These are phyloP conservation scores for Diplodia intermedia DNA, from an alignment of 2,329 filamentous ascomycete genomes.

Conservation along the genomic window DNA sequence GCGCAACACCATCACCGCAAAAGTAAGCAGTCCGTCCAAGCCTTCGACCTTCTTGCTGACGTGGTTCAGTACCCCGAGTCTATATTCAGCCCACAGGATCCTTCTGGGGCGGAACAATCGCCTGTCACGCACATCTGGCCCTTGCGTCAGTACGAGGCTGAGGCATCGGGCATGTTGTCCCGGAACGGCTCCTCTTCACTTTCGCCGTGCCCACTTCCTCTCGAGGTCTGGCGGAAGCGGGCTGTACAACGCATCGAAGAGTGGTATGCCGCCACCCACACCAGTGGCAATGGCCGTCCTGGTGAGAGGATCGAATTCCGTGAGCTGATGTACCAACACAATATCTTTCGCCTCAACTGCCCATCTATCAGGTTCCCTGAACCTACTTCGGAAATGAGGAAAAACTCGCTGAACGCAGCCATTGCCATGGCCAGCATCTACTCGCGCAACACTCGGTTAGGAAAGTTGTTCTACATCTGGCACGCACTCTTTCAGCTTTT, in stretches of 20 bases:
- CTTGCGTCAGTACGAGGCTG: conserved; percentile 27
- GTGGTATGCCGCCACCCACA: conserved; percentile 27
- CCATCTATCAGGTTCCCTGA: conserved; percentile 12
- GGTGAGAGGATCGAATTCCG: conserved; percentile 31
- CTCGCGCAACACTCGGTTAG: conserved; percentile 21
- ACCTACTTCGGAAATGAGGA: conserved; percentile 23
- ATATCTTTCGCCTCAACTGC: conserved; percentile 29
- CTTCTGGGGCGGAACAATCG: neutral
- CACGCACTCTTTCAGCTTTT: conserved; percentile 27
- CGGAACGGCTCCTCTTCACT: neutral
- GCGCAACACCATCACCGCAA: conserved; percentile 10
- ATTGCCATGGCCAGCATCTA: conserved; percentile 28
- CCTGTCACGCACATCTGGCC: conserved; percentile 28
- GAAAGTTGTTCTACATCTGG: conserved; percentile 32
- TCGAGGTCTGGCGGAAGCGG: conserved; percentile 25
- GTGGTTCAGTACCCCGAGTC: conserved; percentile 17
- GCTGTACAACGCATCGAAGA: conserved; percentile 26
- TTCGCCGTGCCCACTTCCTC: conserved; percentile 1
- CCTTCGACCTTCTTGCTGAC: neutral
- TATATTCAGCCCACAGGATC: conserved; percentile 6
- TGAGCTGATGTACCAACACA: conserved; percentile 32
- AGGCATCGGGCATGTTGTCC: conserved; percentile 22
- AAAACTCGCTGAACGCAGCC: conserved; percentile 21
- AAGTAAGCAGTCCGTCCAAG: neutral
- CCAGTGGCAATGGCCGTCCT: conserved; percentile 25